Conservation (phyloP, 164 flowering plant genomes). For the Tetrastigma voinierianum region DNA sequence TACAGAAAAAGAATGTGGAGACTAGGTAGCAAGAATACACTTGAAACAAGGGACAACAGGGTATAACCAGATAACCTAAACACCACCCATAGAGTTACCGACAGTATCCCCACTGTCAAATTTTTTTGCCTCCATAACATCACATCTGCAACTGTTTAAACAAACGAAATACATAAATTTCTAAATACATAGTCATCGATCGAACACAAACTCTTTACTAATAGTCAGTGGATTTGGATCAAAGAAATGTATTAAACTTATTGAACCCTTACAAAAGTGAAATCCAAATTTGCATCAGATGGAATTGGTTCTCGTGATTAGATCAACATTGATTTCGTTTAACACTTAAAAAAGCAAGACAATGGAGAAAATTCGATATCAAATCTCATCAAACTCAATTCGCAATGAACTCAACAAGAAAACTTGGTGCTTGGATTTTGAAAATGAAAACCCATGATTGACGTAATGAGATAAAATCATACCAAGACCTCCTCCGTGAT, state of each 20-base stretch:
- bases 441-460: not conserved
- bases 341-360: no score
- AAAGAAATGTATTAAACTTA: no score
- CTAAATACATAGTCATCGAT: not conserved
- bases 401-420: not conserved
- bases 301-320: no score
- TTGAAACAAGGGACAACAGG: constrained; percentile 64
- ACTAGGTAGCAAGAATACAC: constrained; percentile 74
- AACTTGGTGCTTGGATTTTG: not conserved
- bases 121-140: constrained; percentile 76
- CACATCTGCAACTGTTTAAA: constrained; percentile 83
- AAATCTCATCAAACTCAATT: not conserved
- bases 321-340: no score
- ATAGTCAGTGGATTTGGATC: not conserved
- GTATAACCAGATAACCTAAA: constrained; percentile 89
- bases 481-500: constrained; percentile 83
- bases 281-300: no score
- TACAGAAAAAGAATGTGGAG: constrained; percentile 77
- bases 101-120: constrained; percentile 53
- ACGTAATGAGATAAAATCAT: constrained; percentile 14
- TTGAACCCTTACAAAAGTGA: no score
- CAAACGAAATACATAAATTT: not conserved
- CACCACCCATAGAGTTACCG: constrained; percentile 69
- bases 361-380: constrained; percentile 1
- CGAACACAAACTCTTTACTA: not conserved